These are phyloP conservation scores for Phoma sp. DNA, from an alignment of 2,329 filamentous ascomycete genomes.

Conservation along the genomic window DNA sequence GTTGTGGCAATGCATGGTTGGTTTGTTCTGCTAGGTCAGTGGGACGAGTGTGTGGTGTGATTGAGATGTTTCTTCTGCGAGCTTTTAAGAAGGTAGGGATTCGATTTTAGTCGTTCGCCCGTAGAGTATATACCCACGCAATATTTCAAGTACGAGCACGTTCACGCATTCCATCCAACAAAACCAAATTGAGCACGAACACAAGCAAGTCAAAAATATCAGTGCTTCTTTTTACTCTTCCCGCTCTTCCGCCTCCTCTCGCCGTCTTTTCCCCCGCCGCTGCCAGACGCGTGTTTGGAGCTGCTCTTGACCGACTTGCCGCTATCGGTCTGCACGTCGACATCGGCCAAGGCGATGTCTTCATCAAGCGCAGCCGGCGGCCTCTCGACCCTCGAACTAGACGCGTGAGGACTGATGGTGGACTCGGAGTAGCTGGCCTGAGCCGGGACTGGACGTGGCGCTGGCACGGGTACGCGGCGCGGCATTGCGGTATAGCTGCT, in stretches of 20 bases:
- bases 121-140: no score
- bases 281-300: conserved; percentile 19
- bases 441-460: conserved; percentile 23
- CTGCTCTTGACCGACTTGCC: conserved; percentile 25
- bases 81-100: no score
- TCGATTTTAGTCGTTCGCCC: no score
- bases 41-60: not conserved
- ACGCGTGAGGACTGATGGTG: conserved; percentile 17
- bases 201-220: not conserved
- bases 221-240: conserved; percentile 20
- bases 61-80: not conserved
- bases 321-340: conserved; percentile 24
- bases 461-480: conserved; percentile 46
- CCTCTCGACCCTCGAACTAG: conserved; percentile 16
- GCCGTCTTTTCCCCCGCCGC: conserved; percentile 30
- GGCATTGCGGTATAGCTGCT: conserved; percentile 39
- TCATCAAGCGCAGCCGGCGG: conserved; percentile 16
- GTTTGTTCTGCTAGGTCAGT: no score
- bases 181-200: not conserved
- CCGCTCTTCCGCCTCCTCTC: conserved; percentile 36
- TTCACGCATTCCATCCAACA: not conserved
- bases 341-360: conserved; percentile 22
- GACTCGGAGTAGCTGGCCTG: conserved; percentile 33
- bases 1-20: no score
- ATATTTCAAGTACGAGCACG: no score